A percentile compares a stretch with the other conserved stretches of the same genome.
These are phyloP conservation scores for Clavariopsis aquatica DNA, from an alignment of 495 filamentous ascomycete genomes.

Conservation along the genomic window DNA sequence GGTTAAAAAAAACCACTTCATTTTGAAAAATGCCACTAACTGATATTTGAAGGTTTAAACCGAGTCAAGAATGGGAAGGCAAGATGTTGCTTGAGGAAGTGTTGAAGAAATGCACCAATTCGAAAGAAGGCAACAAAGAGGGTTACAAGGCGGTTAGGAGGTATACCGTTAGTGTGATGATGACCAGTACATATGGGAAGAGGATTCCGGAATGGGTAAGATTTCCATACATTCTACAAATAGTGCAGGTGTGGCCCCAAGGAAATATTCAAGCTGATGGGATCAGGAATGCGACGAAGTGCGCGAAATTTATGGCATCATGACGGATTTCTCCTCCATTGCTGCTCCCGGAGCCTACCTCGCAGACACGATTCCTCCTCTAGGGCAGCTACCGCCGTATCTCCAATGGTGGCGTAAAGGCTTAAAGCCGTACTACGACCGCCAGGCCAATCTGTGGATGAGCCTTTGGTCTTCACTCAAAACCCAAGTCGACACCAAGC, in stretches of 20 bases:
- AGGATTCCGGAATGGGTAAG: constrained; percentile 35
- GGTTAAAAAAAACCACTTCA: too few relatives aligned
- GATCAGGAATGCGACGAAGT: constrained; percentile 32
- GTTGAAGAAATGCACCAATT: constrained; percentile 16
- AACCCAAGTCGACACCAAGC: constrained; percentile 29
- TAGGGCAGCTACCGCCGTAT: constrained; percentile 15
- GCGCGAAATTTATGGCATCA: constrained; percentile 31
- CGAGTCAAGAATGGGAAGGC: constrained; percentile 33
- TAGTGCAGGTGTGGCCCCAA: too few relatives aligned
- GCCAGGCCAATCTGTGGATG: constrained; percentile 33
- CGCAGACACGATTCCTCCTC: constrained; percentile 28
- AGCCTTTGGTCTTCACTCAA: constrained; percentile 19
- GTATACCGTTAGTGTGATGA: constrained; percentile 37
- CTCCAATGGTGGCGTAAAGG: constrained; percentile 36
- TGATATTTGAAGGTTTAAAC: too few relatives aligned
- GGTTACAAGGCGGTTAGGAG: constrained; percentile 31
- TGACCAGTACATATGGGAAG: constrained; percentile 40
- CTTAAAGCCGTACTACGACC: constrained; percentile 19
- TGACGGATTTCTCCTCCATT: constrained; percentile 33
- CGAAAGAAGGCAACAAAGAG: constrained; percentile 11
- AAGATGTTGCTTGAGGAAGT: constrained; percentile 34
- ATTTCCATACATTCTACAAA: not conserved
- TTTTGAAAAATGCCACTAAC: too few relatives aligned
- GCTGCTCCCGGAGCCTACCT: constrained; percentile 29
- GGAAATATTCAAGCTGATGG: not conserved